A percentile compares a stretch with the other conserved stretches of the same genome.
phyloP scores from a whole-genome alignment of 2,329 filamentous ascomycete species.

The Fusarium sp. region DNA sequence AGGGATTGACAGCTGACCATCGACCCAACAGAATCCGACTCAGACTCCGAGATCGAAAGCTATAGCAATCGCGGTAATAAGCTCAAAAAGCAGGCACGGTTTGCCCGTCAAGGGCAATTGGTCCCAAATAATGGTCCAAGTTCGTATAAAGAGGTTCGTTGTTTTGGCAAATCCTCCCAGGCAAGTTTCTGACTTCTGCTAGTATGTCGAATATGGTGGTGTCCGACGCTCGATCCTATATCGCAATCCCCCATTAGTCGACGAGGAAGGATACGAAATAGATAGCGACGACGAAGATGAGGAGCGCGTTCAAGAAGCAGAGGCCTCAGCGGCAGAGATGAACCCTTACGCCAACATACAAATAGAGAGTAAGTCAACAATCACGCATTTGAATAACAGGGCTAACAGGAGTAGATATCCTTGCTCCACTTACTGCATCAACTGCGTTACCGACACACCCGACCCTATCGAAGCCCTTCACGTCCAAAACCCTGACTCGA shows the following conservation, averaged over 20 bases:
- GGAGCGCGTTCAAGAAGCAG: slow-evolving; percentile 67
- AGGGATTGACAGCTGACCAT: slow-evolving; percentile 31
- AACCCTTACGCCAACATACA: slow-evolving; percentile 79
- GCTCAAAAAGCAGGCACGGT: slow-evolving; percentile 77
- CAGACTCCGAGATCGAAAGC: slow-evolving; percentile 75
- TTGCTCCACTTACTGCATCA: slow-evolving; percentile 78
- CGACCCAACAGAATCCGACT: slow-evolving; percentile 72
- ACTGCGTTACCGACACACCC: slow-evolving; percentile 80
- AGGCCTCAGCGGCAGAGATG: slow-evolving; percentile 70
- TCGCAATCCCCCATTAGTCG: slow-evolving; percentile 75
- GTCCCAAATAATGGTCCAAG: slow-evolving; percentile 72
- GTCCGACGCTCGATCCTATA: slow-evolving; percentile 77
- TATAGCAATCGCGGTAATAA: slow-evolving; percentile 82
- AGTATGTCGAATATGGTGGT: slow-evolving; percentile 79
- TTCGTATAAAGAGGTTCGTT: slow-evolving; percentile 73
- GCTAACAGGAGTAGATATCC: slow-evolving; percentile 65
- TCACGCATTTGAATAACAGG: slow-evolving; percentile 2
- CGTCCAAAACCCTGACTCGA: slow-evolving; percentile 75
- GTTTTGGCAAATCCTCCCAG: slow-evolving; percentile 9
- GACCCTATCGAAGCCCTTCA: slow-evolving; percentile 78
- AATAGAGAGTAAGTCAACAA: slow-evolving; percentile 69
- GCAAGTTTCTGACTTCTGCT: slow-evolving; percentile 39
- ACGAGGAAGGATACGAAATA: slow-evolving; percentile 81
- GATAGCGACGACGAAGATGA: slow-evolving; percentile 78
- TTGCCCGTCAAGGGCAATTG: slow-evolving; percentile 75